These are phyloP conservation scores for Apocynum venetum DNA, from an alignment of 257 asterid species.

Conservation along the genomic window DNA sequence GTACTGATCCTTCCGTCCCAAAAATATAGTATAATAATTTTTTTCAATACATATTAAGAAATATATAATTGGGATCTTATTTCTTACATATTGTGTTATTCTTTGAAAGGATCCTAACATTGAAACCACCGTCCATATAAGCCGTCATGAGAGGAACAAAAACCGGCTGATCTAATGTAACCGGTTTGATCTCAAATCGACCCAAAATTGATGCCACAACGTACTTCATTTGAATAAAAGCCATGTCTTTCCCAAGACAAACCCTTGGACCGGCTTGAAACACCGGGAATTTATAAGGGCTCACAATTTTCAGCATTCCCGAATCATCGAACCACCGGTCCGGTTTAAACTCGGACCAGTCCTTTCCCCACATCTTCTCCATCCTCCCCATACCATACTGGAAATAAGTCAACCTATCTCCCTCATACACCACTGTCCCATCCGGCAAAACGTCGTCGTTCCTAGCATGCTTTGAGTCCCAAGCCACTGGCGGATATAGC, in stretches of 20 bases:
- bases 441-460: constrained; percentile 48
- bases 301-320: constrained; percentile 25
- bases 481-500: constrained; percentile 7
- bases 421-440: constrained; percentile 41
- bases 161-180: neutral
- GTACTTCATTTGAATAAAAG: constrained; percentile 42
- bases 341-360: constrained; percentile 51
- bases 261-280: constrained; percentile 44
- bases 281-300: constrained; percentile 23
- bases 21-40: too few species aligned
- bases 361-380: constrained; percentile 47
- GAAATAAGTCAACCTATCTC: constrained; percentile 38
- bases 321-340: constrained; percentile 45
- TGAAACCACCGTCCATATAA: neutral
- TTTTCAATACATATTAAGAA: too few species aligned
- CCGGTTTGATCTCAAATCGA: neutral
- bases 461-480: constrained; percentile 12
- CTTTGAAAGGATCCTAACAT: neutral
- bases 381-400: constrained; percentile 57
- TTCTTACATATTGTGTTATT: too few species aligned
- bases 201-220: constrained; percentile 19
- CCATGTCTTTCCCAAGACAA: constrained; percentile 45
- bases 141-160: neutral
- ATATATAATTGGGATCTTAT: too few species aligned
- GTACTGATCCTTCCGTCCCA: too few species aligned